Percentiles rank a stretch among this genome's conserved stretches.
These are phyloP conservation scores for Tolypocladium pustulatum DNA, from an alignment of 2,329 filamentous ascomycete species.

Conservation along the genomic window DNA sequence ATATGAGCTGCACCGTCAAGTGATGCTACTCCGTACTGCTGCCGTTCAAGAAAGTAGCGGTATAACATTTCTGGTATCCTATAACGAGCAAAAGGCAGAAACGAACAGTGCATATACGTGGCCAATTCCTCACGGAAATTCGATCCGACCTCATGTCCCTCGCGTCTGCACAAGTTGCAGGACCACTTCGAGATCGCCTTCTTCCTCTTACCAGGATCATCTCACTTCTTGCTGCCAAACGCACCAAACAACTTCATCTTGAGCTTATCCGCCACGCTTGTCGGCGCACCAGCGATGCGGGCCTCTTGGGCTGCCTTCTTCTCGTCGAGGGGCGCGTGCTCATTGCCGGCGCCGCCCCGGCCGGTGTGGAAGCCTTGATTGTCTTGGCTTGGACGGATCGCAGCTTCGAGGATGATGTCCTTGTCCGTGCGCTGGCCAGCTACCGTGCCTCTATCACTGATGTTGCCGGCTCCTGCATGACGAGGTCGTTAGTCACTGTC, in stretches of 20 bases:
- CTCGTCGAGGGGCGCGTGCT: slow-evolving; percentile 25
- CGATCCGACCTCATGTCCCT: not conserved
- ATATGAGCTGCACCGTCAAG: not conserved
- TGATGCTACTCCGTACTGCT: not conserved
- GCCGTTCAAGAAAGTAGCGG: not conserved
- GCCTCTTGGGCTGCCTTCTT: slow-evolving; percentile 18
- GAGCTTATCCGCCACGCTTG: slow-evolving; percentile 44
- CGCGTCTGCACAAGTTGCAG: no score
- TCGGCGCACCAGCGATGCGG: slow-evolving; percentile 15
- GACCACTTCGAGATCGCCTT: no score
- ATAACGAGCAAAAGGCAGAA: not conserved
- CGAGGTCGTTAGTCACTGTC: not conserved
- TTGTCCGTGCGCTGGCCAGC: slow-evolving; percentile 33
- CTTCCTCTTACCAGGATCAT: no score
- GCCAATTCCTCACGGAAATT: not conserved
- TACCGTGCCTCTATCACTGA: slow-evolving; percentile 35
- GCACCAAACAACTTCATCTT: slow-evolving; percentile 43
- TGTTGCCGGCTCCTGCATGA: slow-evolving; percentile 44
- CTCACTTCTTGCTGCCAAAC: slow-evolving; percentile 31
- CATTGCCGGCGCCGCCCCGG: slow-evolving; percentile 50
- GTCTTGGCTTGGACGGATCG: slow-evolving; percentile 36
- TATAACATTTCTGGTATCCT: not conserved
- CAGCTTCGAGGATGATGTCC: slow-evolving; percentile 42
- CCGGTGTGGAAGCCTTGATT: slow-evolving; percentile 45
- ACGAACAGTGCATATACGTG: no score